These are phyloP conservation scores for Talaromyces adpressus DNA, from an alignment of 495 filamentous ascomycete genomes.

Conservation along the genomic window DNA sequence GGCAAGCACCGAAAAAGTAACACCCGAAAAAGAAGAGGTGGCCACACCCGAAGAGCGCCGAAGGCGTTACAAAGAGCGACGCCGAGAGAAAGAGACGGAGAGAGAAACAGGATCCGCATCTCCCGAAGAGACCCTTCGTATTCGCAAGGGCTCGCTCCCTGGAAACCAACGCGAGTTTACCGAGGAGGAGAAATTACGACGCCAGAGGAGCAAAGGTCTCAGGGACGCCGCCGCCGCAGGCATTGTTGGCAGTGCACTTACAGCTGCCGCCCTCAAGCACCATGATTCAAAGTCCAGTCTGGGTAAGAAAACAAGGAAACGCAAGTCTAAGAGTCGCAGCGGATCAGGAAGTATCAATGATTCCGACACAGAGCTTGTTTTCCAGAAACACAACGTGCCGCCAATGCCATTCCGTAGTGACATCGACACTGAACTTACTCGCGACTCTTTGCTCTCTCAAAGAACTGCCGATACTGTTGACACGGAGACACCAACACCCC, in stretches of 20 bases:
- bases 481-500: conserved; percentile 41
- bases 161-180: conserved; percentile 20
- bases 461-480: conserved; percentile 69
- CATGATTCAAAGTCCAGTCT: conserved; percentile 58
- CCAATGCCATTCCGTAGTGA: conserved; percentile 84
- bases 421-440: conserved; percentile 77
- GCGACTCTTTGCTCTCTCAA: conserved; percentile 81
- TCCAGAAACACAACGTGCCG: conserved; percentile 55
- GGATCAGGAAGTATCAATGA: conserved; percentile 50
- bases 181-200: conserved; percentile 47
- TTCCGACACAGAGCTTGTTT: conserved; percentile 55
- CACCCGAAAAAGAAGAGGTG: conserved; percentile 33
- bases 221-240: conserved; percentile 51
- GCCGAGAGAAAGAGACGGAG: conserved; percentile 35
- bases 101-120: conserved; percentile 18
- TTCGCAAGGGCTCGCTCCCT: conserved; percentile 42
- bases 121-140: conserved; percentile 35
- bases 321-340: conserved; percentile 45
- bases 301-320: conserved; percentile 42
- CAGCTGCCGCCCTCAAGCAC: conserved; percentile 55
- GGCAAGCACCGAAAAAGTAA: conserved; percentile 26
- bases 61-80: conserved; percentile 35
- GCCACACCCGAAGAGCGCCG: conserved; percentile 36
- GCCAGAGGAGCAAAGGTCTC: conserved; percentile 53
- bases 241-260: conserved; percentile 49